Base-by-base conservation (phyloP, 1,284 basidiomycete species). In the Tilletia horrida region DNA sequence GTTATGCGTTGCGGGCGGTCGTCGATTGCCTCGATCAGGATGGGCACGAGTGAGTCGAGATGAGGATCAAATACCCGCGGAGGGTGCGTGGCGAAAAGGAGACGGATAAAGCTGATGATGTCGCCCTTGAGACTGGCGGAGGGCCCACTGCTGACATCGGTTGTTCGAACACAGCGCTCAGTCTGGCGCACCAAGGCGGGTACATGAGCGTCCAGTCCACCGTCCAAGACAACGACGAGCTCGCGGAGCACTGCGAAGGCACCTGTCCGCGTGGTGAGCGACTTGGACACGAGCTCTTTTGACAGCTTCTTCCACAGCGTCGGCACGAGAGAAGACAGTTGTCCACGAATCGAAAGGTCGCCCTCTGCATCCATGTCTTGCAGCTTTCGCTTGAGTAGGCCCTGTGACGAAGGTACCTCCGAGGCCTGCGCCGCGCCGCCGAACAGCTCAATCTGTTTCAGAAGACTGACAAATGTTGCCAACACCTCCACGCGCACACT, bases 401-500 rank as follows among this genome's bases (percentile, higher is more conserved):
- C 80, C 70, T 67, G 31, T 70, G 69, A 35, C 62, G 73, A 88
- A 69, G 90, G 88, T 8, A 87, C 83, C 75, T 84, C 84, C 87
- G 44, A 90, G 87, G 73, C 91, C 90, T 76, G 70, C 9, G 76
- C 70, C 48, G 69, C 64, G 13, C 73, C 73, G 11, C 70, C 75
- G n/a, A 86, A 85, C 0, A 82, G 76, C 65, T 79, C 74, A 13
- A 92, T 93, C 83, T 94, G 93, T 68, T 86, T 89, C 47, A 97
- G 85, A 25, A 97, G 85, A 0, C 87, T 84, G 27, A 87, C 87
- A 77, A 95, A 95, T 0, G 95, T 91, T 0, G 89, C 85, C 87
- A 95, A 93, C 8, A 97, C 86, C 82, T 99, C 95, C 21, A 96
- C 84, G n/a, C 91, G 88, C 21, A 98, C 96, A 16, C 91, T 95